phyloP scores from a whole-genome alignment of 1,139 yeast genomes.

The Saccharomyces hybrid region DNA sequence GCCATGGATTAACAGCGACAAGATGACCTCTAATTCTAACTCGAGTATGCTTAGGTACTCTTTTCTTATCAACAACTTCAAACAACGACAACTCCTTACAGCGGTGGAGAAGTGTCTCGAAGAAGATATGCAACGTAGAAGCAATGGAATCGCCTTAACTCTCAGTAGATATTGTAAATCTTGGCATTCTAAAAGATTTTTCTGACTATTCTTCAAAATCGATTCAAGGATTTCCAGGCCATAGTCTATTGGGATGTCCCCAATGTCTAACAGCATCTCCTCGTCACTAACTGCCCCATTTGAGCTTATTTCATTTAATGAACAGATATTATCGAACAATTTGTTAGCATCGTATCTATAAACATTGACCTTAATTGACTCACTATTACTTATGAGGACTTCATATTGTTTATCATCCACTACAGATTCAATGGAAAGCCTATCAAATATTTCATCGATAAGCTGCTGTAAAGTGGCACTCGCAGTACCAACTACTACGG shows the following conservation, averaged over 20 bases:
- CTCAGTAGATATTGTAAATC: slow-evolving; percentile 64
- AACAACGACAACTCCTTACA: slow-evolving; percentile 66
- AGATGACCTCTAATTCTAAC: slow-evolving; percentile 72
- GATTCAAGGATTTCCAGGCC: slow-evolving; percentile 79
- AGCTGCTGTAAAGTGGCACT: slow-evolving; percentile 88
- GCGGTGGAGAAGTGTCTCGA: slow-evolving; percentile 57
- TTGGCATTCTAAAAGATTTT: slow-evolving; percentile 47
- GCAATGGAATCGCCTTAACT: slow-evolving; percentile 63
- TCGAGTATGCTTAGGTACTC: slow-evolving; percentile 52
- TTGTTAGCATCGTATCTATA: slow-evolving; percentile 62
- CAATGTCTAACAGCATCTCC: slow-evolving; percentile 40
- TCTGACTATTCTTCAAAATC: slow-evolving; percentile 44
- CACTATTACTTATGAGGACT: slow-evolving; percentile 41
- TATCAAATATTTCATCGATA: slow-evolving; percentile 65
- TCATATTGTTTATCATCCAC: slow-evolving; percentile 24
- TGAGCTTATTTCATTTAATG: slow-evolving; percentile 43
- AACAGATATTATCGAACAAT: slow-evolving; percentile 65
- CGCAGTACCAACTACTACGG: slow-evolving; percentile 73
- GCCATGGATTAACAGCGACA: slow-evolving; percentile 65
- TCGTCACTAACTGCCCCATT: slow-evolving; percentile 30
- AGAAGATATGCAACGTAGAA: slow-evolving; percentile 60
- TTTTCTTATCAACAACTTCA: slow-evolving; percentile 51
- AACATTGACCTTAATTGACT: slow-evolving; percentile 40
- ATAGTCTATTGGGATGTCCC: slow-evolving; percentile 55
- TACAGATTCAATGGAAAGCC: slow-evolving; percentile 31